Percentiles rank a stretch among this genome's conserved stretches.
Evolutionary conservation across 768 basidiomycete genomes (phyloP).

Genomic region (Roridomyces roridus): DNA sequence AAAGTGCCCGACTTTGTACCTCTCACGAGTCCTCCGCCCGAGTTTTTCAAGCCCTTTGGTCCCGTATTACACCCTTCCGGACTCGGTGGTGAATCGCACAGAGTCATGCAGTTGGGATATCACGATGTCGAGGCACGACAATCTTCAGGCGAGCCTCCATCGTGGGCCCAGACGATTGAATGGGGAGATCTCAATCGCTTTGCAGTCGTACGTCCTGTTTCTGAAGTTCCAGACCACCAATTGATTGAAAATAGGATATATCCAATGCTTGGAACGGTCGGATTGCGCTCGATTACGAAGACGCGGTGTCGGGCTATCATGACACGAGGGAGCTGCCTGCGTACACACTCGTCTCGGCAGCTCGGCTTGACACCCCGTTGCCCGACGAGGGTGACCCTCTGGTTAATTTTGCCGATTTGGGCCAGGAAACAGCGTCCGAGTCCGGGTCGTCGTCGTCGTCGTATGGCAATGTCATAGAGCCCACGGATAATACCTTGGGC

Average conservation of each 20-base stretch:
- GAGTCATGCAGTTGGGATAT: neutral
- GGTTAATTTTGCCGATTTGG: neutral
- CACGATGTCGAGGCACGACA: neutral
- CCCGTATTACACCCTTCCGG: neutral
- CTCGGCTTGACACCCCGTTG: neutral
- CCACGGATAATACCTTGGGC: too few species aligned
- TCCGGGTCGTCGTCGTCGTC: too few species aligned
- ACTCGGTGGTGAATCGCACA: neutral
- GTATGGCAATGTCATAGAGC: too few species aligned
- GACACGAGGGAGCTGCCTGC: neutral
- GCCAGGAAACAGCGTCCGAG: neutral
- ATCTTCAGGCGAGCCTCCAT: neutral
- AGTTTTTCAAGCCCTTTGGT: neutral
- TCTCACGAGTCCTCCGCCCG: neutral
- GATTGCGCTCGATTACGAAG: neutral
- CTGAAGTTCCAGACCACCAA: too few species aligned
- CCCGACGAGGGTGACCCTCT: neutral
- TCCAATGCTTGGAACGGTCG: conserved; percentile 7
- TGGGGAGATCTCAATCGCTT: neutral
- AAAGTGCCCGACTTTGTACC: neutral
- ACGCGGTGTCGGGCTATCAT: neutral
- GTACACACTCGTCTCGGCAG: neutral
- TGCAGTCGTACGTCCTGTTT: neutral
- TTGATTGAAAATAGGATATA: conserved; percentile 1
- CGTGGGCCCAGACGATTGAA: neutral